Conservation (phyloP, 495 filamentous ascomycete genomes). For the Elasticomyces elasticus region DNA sequence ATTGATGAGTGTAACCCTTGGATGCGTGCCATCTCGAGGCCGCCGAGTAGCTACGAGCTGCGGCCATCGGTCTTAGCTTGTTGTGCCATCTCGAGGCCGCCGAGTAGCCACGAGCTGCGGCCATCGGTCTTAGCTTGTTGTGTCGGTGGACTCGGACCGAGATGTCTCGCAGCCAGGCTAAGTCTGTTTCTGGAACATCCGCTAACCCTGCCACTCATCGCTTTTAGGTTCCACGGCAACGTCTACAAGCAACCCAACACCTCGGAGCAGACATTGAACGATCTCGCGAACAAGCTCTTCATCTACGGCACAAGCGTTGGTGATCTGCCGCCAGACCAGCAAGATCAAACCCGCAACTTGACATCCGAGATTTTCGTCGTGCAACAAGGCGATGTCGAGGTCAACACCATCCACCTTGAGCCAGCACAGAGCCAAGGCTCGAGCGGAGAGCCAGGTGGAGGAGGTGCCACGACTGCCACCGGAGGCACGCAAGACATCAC, state of each 20-base stretch:
- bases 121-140: too few species aligned
- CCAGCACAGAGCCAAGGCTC: conserved; percentile 41
- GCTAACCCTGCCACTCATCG: too few species aligned
- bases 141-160: too few species aligned
- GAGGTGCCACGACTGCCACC: conserved; percentile 40
- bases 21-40: too few species aligned
- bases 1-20: too few species aligned
- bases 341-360: conserved; percentile 59
- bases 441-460: conserved; percentile 43
- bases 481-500: conserved; percentile 49
- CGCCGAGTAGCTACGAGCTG: too few species aligned
- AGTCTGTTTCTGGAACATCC: too few species aligned
- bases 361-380: conserved; percentile 62
- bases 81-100: too few species aligned
- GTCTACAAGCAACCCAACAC: conserved; percentile 69
- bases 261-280: conserved; percentile 48
- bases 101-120: too few species aligned
- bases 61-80: too few species aligned
- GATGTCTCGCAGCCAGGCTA: too few species aligned
- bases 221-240: conserved; percentile 72
- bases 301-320: conserved; percentile 47
- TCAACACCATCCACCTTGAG: conserved; percentile 49
- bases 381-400: conserved; percentile 53
- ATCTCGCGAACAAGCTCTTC: conserved; percentile 61
- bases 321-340: conserved; percentile 47